phyloP scores from a whole-genome alignment of 805 yeast genomes.

The Schizosaccharomyces osmophilus region DNA sequence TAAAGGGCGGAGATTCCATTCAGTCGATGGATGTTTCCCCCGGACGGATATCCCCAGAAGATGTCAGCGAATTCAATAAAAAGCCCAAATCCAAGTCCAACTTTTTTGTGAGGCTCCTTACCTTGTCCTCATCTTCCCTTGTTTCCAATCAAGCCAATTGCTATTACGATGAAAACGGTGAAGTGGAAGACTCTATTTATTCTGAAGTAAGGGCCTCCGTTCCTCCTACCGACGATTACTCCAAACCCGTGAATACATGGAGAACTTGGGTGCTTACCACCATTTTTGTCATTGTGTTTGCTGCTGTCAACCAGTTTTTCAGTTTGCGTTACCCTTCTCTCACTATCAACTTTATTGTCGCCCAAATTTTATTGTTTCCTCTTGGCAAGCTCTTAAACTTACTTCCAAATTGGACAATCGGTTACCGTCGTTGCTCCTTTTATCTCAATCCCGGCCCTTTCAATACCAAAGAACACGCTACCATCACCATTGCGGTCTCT shows the following conservation, averaged over 20 bases:
- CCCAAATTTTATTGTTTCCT: constrained; percentile 38
- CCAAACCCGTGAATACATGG: constrained; percentile 18
- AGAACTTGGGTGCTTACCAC: constrained; percentile 13
- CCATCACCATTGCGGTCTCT: constrained; percentile 20
- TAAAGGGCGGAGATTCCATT: too few relatives aligned
- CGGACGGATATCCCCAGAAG: too few relatives aligned
- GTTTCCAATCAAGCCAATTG: too few relatives aligned
- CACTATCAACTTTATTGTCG: constrained; percentile 25
- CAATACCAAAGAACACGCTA: constrained; percentile 34
- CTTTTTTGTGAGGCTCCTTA: too few relatives aligned
- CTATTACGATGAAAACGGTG: too few relatives aligned
- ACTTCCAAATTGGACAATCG: constrained; percentile 25
- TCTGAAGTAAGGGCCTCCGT: constrained; percentile 31
- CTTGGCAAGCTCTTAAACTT: constrained; percentile 25
- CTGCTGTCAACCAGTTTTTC: constrained; percentile 19
- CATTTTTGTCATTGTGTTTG: constrained; percentile 10
- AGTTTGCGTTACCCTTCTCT: constrained; percentile 32
- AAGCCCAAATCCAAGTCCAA: too few relatives aligned
- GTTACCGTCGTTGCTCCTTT: constrained; percentile 13
- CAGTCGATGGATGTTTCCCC: too few relatives aligned
- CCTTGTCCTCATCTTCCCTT: too few relatives aligned
- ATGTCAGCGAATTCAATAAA: too few relatives aligned
- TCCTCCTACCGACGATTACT: constrained; percentile 22
- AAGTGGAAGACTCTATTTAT: constrained; percentile 11
- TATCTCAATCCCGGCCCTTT: constrained; percentile 35